A percentile compares a stretch with the other conserved stretches of the same genome.
Evolutionary conservation across 352 stramenopile genomes (phyloP).

Genomic region (Globisporangium yorkense): DNA sequence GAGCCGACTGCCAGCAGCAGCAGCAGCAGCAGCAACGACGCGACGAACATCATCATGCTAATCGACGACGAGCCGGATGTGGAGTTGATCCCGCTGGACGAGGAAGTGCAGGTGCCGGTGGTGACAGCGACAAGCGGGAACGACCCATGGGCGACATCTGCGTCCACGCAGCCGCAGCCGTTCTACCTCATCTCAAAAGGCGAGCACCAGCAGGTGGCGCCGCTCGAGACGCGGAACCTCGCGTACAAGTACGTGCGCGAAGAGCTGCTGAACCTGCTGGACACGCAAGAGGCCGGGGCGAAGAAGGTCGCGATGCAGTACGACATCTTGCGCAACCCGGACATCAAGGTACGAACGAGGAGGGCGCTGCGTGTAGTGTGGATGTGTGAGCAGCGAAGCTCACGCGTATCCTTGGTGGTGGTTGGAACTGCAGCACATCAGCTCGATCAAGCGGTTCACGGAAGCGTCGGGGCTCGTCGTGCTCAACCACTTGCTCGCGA

Average conservation of each 20-base stretch:
- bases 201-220: slow-evolving; percentile 20
- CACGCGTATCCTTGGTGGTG: neutral
- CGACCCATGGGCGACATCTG: slow-evolving; percentile 1
- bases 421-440: slow-evolving; percentile 27
- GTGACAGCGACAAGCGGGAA: neutral
- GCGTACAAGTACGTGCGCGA: slow-evolving; percentile 60
- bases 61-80: slow-evolving; percentile 35
- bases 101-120: slow-evolving; percentile 13
- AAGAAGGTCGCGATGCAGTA: slow-evolving; percentile 49
- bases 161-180: slow-evolving; percentile 3
- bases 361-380: no score
- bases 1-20: slow-evolving; percentile 6
- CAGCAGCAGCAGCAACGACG: slow-evolving; percentile 3
- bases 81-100: slow-evolving; percentile 23
- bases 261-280: slow-evolving; percentile 48
- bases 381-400: no score
- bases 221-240: slow-evolving; percentile 36
- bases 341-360: slow-evolving; percentile 28
- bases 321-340: slow-evolving; percentile 48
- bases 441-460: slow-evolving; percentile 58
- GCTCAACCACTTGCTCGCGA: slow-evolving; percentile 43
- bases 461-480: slow-evolving; percentile 48
- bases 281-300: slow-evolving; percentile 25
- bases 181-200: slow-evolving; percentile 50
- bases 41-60: slow-evolving; percentile 20